Conservation (phyloP, 345 rosid genomes). For the Arabis alpina region DNA sequence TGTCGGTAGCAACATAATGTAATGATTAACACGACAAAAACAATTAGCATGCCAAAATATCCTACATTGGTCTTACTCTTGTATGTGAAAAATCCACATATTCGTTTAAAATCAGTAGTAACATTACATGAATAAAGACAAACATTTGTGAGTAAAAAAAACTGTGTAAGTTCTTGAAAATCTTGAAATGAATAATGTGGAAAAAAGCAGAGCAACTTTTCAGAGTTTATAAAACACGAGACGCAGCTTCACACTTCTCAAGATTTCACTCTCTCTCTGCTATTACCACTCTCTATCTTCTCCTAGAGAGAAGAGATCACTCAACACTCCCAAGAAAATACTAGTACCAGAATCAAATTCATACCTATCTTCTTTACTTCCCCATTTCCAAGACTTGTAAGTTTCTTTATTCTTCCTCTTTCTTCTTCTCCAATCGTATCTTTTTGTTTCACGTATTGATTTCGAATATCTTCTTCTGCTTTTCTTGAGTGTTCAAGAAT, state of each 20-base stretch:
- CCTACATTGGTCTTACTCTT: no score
- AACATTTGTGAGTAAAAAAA: neutral
- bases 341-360: neutral
- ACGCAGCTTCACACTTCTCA: slow-evolving; percentile 29
- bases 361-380: neutral
- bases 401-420: slow-evolving; percentile 23
- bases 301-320: slow-evolving; percentile 25
- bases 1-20: no score
- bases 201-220: slow-evolving; percentile 29
- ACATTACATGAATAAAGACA: neutral
- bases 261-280: slow-evolving; percentile 30
- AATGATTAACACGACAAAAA: no score
- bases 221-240: slow-evolving; percentile 11
- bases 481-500: slow-evolving; percentile 22
- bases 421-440: slow-evolving; percentile 17
- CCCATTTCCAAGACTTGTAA: slow-evolving; percentile 23
- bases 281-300: neutral
- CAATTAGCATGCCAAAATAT: no score
- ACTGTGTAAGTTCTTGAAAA: neutral
- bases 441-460: neutral
- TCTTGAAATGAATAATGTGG: neutral
- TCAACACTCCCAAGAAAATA: slow-evolving; percentile 25
- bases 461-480: slow-evolving; percentile 13
- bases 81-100: no score
- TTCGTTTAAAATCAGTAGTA: neutral